Base-by-base conservation (phyloP, 2,329 filamentous ascomycete genomes). In the Endocalyx cinctus region DNA sequence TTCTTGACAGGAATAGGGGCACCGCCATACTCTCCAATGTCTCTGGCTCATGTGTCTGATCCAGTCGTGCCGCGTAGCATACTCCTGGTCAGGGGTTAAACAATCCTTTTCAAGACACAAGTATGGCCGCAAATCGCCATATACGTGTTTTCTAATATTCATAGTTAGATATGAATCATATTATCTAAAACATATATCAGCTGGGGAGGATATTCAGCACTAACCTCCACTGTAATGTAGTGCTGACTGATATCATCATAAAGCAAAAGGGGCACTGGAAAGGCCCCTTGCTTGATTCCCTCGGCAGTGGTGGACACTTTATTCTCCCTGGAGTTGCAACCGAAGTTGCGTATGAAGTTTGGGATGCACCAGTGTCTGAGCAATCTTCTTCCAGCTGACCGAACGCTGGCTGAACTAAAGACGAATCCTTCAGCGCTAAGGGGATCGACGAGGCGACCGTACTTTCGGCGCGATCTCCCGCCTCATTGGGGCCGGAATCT, bases 191-290 rank as follows among this genome's bases (percentile, higher is more conserved):
- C 4, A n/a, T 19, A 17, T 10, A 8, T 29, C 17, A 32, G 20
- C 20, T n/a, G n/a, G n/a, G n/a, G n/a, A n/a, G 20, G 8, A 23
- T 23, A 23, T 23, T 8, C 8, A 23, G 16, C 17, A 31, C 52
- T 39, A 34, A 60, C 38, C 50, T 54, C 62, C 62, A 66, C 0
- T 52, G 40, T 2, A 15, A n/a, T 10, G 29, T 42, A 7, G 39
- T 42, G 4, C 22, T 43, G 1, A 56, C 42, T 2, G 39, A 54
- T 4, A 65, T 50, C 5, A 64, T 50, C 25, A 51, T 51, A 18
- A 52, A 64, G 31, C 64, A 67, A 7, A 62, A 64, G 0, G 59
- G 63, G 22, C 63, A 67, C 36, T 64, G 53, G 25, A 66, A 64
- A 0, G 51, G 47, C 1, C 51, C 50, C 8, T 47, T 28, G 0